Percentiles rank a stretch among this genome's conserved stretches.
phyloP scores from a whole-genome alignment of 106 monocot species.

The Dendrobium chrysotoxum region DNA sequence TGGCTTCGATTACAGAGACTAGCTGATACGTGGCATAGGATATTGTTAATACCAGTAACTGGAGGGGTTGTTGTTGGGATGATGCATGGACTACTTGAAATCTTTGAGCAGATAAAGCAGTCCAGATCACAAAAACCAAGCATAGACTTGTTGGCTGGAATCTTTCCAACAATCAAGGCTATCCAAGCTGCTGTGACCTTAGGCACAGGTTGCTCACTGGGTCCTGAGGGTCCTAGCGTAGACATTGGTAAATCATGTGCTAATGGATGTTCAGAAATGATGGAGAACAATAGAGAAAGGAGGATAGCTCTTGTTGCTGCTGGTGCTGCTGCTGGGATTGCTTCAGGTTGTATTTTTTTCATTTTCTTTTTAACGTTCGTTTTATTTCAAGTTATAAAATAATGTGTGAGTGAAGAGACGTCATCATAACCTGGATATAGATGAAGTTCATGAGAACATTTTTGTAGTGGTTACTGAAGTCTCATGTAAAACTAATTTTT shows the following conservation, averaged over 20 bases:
- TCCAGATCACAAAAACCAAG: constrained; percentile 58
- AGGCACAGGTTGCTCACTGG: constrained; percentile 98
- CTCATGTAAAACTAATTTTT: neutral
- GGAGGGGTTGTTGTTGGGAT: constrained; percentile 99
- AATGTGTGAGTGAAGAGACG: too few relatives aligned
- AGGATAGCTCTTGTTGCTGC: constrained; percentile 96
- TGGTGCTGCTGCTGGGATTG: constrained; percentile 99
- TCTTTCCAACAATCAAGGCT: constrained; percentile 90
- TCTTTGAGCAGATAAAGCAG: constrained; percentile 91
- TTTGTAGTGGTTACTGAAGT: neutral
- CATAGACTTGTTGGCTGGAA: constrained; percentile 65
- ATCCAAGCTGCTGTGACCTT: constrained; percentile 95
- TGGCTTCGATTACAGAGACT: constrained; percentile 94
- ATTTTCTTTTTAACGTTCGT: neutral
- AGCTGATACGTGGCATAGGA: constrained; percentile 95
- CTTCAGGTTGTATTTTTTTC: constrained; percentile 61
- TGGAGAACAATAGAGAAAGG: constrained; percentile 98
- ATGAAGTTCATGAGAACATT: neutral
- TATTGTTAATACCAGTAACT: constrained; percentile 89
- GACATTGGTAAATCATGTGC: constrained; percentile 99
- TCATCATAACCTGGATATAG: neutral
- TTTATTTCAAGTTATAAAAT: neutral
- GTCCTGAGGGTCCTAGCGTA: constrained; percentile 98
- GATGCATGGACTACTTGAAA: constrained; percentile 99
- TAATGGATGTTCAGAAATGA: constrained; percentile 96